phyloP scores from a whole-genome alignment of 2,329 filamentous ascomycete genomes.

The Didymella pomorum region DNA sequence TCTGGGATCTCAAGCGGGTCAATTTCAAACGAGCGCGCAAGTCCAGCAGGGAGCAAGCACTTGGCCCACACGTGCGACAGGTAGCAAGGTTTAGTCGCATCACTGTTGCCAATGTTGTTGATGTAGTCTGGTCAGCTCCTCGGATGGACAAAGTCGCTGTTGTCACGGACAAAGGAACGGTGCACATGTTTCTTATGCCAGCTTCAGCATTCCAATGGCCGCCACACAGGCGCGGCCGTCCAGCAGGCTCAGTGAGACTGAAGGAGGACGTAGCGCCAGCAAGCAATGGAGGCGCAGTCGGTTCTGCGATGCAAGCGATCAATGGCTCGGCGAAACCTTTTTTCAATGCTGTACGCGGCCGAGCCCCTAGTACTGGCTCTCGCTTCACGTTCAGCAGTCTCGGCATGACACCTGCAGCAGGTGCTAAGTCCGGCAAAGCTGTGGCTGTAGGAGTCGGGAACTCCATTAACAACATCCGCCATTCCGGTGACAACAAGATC shows the following conservation, averaged over 20 bases:
- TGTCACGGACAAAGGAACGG: constrained; percentile 92
- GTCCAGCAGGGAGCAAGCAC: constrained; percentile 39
- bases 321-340: constrained; percentile 54
- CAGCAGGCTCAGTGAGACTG: constrained; percentile 33
- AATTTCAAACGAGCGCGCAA: constrained; percentile 55
- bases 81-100: constrained; percentile 88
- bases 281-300: constrained; percentile 45
- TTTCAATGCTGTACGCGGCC: constrained; percentile 48
- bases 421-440: constrained; percentile 73
- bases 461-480: constrained; percentile 74
- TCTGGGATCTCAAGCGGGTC: constrained; percentile 78
- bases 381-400: constrained; percentile 50
- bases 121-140: constrained; percentile 85
- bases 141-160: constrained; percentile 85
- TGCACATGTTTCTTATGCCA: constrained; percentile 90
- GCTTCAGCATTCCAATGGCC: constrained; percentile 87
- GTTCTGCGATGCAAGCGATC: constrained; percentile 54
- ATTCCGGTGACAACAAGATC: constrained; percentile 78
- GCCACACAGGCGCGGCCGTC: constrained; percentile 64
- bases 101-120: constrained; percentile 89
- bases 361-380: constrained; percentile 41
- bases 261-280: constrained; percentile 46
- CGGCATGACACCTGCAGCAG: constrained; percentile 52
- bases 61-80: constrained; percentile 71
- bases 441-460: constrained; percentile 77